Base-by-base conservation (phyloP, 495 filamentous ascomycete species). In the Neurospora cerealis region DNA sequence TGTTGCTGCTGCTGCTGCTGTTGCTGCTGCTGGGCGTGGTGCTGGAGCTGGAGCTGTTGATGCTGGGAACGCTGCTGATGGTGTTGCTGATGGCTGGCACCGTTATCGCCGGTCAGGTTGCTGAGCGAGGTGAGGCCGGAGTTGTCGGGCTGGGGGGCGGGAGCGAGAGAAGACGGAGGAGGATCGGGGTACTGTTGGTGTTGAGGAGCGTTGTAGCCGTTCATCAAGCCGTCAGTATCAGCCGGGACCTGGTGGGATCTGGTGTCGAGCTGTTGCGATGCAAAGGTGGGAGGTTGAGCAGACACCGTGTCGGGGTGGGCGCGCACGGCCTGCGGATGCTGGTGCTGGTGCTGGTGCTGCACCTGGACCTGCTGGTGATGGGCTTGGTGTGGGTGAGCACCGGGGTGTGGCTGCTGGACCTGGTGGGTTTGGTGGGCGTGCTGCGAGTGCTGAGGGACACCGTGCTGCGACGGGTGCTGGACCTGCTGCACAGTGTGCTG, bases 101-200 rank as follows among this genome's bases (percentile, higher is more conserved):
- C 41, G 71, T 41, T 34, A 41, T 80, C 78, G 71, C 77, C 75
- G 13, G 77, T 71, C 28, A 81, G 74, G 39, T 32, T 73, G 71
- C 74, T 78, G 69, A 80, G 73, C 36, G 71, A 75, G 77, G 37
- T 71, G 34, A 81, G 70, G 72, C 74, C 73, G 48, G 78, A 73
- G 15, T 74, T 72, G 73, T 81, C 79, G 69, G 75, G 73, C 69
- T 78, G 78, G 13, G 76, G 69, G 42, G 80, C 69, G 5, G 75
- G 46, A 40, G 75, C 77, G 71, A 80, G 77, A 66, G 54, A 66
- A 2, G 78, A 76, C 10, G 78, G 39, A 28, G 77, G 73, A 36
- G 78, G 73, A n/a, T 81, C 79, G 13, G 78, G 78, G 48, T 80
- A 80, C 46, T 80, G 79, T 28, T 69, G 48, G 70, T 80, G 80